Evolutionary conservation across 2,329 filamentous ascomycete species (phyloP), one percentile per base, ranked within the genome.

Genomic region (Metarhizium anisopliae): DNA sequence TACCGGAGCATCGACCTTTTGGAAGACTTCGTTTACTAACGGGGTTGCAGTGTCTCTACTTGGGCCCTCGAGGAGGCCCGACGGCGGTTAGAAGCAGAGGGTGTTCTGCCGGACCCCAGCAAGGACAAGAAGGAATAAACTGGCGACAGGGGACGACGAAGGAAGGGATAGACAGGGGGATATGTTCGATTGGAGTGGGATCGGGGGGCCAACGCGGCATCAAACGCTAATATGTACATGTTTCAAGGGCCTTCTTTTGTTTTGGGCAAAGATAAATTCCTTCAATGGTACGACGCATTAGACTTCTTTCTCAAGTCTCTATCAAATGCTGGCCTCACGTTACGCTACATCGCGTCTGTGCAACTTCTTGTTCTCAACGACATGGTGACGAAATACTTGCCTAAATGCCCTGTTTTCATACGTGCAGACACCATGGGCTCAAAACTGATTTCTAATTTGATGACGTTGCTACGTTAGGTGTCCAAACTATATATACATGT

Each of bases 41-140:
- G 4, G 35, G 25, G 8, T 30, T 49, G 18, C 40, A 99, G 94
- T 73, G 96, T 99, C 84, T 94, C 97, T 79, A 97, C 93, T 55
- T 99, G 94, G 94, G 94, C 94, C 60, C 84, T 99, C 47, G 94
- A 99, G 76, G 94, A 99, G 78, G 94, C 94, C 54, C 84, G 94
- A 69, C 84, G 94, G 77, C 83, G 94, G 77, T 85, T 99, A 81
- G 94, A 99, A 78, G 88, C 85, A 58, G 94, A 99, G 79, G 94
- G 94, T 58, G 92, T 97, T 69, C 76, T 97, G 68, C 84, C 89
- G 68, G 93, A 96, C 67, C 75, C 55, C 73, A 77, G 63, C 49
- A 50, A 81, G 57, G 79, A 84, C 71, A 81, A 82, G 76, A 81
- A 81, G 71, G 64, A 73, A 54, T 72, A 64, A 32, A 13, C 20